Conservation (phyloP, 768 basidiomycete species). For the Krasilnikovozyma curviuscula region DNA sequence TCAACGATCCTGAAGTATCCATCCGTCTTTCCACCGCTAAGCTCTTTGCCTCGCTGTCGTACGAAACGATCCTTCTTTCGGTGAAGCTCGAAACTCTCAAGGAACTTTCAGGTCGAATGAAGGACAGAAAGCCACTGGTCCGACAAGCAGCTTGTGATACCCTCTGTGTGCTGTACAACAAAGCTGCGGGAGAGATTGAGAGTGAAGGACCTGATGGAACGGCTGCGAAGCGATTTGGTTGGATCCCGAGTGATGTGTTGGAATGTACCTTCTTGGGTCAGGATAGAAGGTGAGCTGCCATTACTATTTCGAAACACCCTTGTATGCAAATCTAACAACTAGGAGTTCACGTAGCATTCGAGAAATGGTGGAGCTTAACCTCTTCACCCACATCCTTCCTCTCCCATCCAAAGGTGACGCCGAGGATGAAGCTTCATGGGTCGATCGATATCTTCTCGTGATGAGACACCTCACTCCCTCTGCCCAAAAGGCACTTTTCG, state of each 20-base stretch:
- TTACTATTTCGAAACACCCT: too few species aligned
- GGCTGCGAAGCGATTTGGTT: conserved; percentile 62
- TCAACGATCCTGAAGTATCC: conserved; percentile 76
- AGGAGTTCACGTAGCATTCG: too few species aligned
- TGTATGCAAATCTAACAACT: too few species aligned
- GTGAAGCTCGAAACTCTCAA: conserved; percentile 45
- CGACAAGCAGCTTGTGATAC: conserved; percentile 49
- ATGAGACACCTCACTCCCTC: conserved; percentile 48
- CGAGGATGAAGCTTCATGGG: conserved; percentile 76
- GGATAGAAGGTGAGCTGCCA: too few species aligned
- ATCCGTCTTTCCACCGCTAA: conserved; percentile 70
- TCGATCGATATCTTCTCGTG: conserved; percentile 54
- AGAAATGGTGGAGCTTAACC: conserved; percentile 42
- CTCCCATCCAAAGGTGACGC: conserved; percentile 39
- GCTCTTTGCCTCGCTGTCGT: conserved; percentile 64
- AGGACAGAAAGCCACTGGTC: conserved; percentile 59
- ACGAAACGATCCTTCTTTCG: conserved; percentile 72
- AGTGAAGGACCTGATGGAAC: conserved; percentile 63
- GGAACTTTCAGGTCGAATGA: conserved; percentile 46
- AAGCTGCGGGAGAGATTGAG: conserved; percentile 64
- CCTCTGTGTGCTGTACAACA: conserved; percentile 54
- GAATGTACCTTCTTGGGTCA: conserved; percentile 32
- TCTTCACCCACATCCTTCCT: conserved; percentile 64
- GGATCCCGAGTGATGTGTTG: conserved; percentile 71
- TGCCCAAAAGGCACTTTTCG: conserved; percentile 39